A percentile compares a stretch with the other conserved stretches of the same genome.
Evolutionary conservation across 1,139 yeast genomes (phyloP).

Genomic region (Meyerozyma athensensis): DNA sequence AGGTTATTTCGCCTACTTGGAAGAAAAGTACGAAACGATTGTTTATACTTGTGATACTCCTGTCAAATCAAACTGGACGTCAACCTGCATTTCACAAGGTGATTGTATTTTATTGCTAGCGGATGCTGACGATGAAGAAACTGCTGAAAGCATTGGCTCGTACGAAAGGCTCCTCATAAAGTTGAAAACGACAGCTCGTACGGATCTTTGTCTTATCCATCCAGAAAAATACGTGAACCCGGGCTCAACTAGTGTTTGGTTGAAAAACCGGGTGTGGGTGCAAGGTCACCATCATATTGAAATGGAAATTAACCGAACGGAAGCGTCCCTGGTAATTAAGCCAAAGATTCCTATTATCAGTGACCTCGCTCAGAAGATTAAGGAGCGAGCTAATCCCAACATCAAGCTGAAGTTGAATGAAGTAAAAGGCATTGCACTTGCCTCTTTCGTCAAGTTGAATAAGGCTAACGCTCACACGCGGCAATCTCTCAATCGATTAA

Average conservation of each 20-base stretch:
- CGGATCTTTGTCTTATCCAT: conserved; percentile 81
- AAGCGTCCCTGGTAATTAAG: conserved; percentile 13
- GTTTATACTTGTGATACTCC: conserved; percentile 86
- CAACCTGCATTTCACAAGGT: conserved; percentile 90
- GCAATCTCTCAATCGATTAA: conserved; percentile 32
- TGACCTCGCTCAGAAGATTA: conserved; percentile 37
- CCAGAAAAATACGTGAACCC: conserved; percentile 78
- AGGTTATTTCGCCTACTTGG: conserved; percentile 87
- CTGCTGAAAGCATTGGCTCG: conserved; percentile 74
- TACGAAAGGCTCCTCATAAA: conserved; percentile 74
- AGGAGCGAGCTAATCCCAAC: conserved; percentile 31
- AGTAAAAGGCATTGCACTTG: conserved; percentile 27
- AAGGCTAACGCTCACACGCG: conserved; percentile 13
- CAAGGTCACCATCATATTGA: conserved; percentile 91
- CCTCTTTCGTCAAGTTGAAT: conserved; percentile 21
- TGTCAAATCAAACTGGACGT: conserved; percentile 83
- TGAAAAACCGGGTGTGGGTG: conserved; percentile 83
- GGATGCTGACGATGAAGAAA: conserved; percentile 57
- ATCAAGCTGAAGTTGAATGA: conserved; percentile 29
- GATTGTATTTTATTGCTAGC: conserved; percentile 78
- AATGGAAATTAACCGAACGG: conserved; percentile 34
- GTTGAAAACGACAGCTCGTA: conserved; percentile 79
- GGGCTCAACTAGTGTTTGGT: conserved; percentile 83
- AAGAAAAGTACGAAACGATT: conserved; percentile 82
- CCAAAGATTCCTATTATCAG: conserved; percentile 22